Percentiles rank a stretch among this genome's conserved stretches.
phyloP scores from a whole-genome alignment of 2,329 filamentous ascomycete genomes.

The Chrysosporium queenslandicum region DNA sequence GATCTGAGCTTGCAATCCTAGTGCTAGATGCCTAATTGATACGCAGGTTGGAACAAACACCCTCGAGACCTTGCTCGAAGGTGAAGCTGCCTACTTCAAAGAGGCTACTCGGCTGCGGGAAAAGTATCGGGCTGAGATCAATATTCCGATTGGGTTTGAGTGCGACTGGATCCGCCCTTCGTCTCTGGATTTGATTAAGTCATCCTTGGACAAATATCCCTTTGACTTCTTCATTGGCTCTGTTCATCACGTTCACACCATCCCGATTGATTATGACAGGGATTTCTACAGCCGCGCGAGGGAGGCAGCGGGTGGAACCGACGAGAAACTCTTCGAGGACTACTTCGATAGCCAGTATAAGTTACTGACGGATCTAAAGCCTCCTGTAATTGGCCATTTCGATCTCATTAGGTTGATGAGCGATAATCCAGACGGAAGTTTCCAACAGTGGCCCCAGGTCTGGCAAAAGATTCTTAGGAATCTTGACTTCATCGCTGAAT shows the following conservation, averaged over 20 bases:
- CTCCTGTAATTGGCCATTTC: constrained; percentile 82
- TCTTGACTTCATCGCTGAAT: constrained; percentile 56
- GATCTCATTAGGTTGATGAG: constrained; percentile 80
- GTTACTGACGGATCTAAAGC: constrained; percentile 64
- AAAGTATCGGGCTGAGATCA: constrained; percentile 60
- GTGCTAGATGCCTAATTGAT: neutral
- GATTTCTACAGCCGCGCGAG: constrained; percentile 57
- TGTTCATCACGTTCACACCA: constrained; percentile 74
- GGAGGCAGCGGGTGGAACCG: constrained; percentile 47
- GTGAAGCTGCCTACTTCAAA: constrained; percentile 54
- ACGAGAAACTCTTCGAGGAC: constrained; percentile 64
- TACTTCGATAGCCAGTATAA: constrained; percentile 83
- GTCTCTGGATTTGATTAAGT: constrained; percentile 50
- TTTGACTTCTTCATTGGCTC: constrained; percentile 91
- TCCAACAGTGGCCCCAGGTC: constrained; percentile 51
- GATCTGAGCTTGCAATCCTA: neutral
- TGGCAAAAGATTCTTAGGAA: constrained; percentile 70
- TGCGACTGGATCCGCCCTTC: constrained; percentile 77
- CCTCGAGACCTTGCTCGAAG: constrained; percentile 32
- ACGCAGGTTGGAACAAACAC: constrained; percentile 1
- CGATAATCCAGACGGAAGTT: constrained; percentile 53
- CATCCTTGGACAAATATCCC: constrained; percentile 49
- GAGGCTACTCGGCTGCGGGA: constrained; percentile 65
- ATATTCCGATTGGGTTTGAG: constrained; percentile 83
- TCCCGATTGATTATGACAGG: constrained; percentile 81